These are phyloP conservation scores for Mucor indicus DNA, from an alignment of 371 early-diverging fungal genomes.

Conservation along the genomic window DNA sequence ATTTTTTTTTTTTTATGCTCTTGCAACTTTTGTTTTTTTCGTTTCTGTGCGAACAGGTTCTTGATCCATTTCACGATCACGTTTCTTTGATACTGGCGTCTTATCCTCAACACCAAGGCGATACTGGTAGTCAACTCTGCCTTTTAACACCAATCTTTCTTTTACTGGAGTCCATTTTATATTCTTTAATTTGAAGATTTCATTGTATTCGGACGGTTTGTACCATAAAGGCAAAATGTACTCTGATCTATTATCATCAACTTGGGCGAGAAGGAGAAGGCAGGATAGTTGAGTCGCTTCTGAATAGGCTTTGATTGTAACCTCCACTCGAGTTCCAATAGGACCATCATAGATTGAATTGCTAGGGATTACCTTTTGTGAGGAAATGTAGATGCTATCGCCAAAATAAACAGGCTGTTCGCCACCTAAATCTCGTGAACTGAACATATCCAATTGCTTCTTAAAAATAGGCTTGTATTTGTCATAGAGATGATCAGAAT, in stretches of 20 bases:
- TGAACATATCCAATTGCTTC: neutral
- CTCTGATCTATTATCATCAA: neutral
- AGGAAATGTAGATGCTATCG: constrained; percentile 16
- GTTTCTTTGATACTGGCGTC: too few relatives aligned
- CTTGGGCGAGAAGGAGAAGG: constrained; percentile 1
- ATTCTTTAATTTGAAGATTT: constrained; percentile 1
- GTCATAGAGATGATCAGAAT: neutral
- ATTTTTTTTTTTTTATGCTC: too few relatives aligned
- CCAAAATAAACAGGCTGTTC: constrained; percentile 28
- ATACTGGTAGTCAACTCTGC: constrained; percentile 10
- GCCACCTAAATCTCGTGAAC: constrained; percentile 7
- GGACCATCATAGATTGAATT: constrained; percentile 1
- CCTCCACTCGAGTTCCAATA: constrained; percentile 13
- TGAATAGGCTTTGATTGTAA: constrained; percentile 4
- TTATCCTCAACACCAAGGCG: constrained; percentile 8
- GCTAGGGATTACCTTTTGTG: constrained; percentile 1
- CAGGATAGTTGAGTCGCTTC: neutral
- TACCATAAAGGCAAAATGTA: constrained; percentile 23
- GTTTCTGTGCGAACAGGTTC: too few relatives aligned
- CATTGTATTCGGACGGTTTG: constrained; percentile 23
- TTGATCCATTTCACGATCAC: too few relatives aligned
- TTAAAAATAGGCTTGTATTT: constrained; percentile 9
- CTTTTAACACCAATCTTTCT: neutral
- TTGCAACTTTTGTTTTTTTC: too few relatives aligned
- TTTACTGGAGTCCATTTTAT: neutral